Base-by-base conservation (phyloP, 768 basidiomycete genomes). In the Fomitopsis pulvina region DNA sequence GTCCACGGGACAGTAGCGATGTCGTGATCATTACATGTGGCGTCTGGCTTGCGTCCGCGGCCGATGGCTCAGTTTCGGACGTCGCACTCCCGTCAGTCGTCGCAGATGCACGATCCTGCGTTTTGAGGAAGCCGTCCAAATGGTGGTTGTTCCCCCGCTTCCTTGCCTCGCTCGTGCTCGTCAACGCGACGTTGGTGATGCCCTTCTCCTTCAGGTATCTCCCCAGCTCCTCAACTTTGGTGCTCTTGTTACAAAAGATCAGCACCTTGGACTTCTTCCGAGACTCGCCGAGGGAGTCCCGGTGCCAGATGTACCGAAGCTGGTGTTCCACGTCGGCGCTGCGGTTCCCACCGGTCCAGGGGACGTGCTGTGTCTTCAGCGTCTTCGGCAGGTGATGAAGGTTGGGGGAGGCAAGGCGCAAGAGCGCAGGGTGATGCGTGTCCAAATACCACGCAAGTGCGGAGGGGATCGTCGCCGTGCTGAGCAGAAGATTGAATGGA, bases 381-480 rank as follows among this genome's bases (percentile, higher is more conserved):
- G 72, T 72, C 41, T 74, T 66, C 0, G 93, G 93, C 1, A 95
- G 79, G 34, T 76, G 80, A 60, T 96, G 92, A 7, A 95, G 70
- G 18, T 77, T 74, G 0, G 89, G 89, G 0, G 91, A 92, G 14
- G 85, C 81, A 38, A 93, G 77, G n/a, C 85, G 80, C n/a, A 73
- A 70, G 45, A 87, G 67, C 1, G 64, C 47, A 0, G 88, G 87
- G 57, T 89, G 86, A 50, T 79, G 65, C 0, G 64, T 66, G 53
- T 78, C 74, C 25, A 91, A 74, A 63, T 88, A 85, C 20, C 72
- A 63, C 24, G 80, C 76, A 42, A 90, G 81, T 2, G 86, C 77
- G 28, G 79, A 76, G 6, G 93, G 92, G 52, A 96, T 87, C 2
- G 93, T 95, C 0, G 93, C 93, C 40, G 86, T 86, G 14, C 86